Conservation (phyloP, 495 filamentous ascomycete species). For the Tuber calosporum region DNA sequence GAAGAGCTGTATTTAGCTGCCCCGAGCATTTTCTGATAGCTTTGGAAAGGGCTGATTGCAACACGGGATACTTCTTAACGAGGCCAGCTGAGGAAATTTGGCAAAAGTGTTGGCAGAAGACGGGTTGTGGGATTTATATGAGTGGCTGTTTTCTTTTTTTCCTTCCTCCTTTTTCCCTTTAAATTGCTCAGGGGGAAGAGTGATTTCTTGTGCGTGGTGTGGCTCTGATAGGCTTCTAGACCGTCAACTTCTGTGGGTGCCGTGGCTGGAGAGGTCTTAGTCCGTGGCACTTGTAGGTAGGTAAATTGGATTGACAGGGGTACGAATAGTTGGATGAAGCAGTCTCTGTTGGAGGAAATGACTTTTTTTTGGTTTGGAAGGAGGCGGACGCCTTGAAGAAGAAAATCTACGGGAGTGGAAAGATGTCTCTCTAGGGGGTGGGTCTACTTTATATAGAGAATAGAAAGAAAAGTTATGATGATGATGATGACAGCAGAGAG, state of each 20-base stretch:
- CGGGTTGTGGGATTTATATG: background rate
- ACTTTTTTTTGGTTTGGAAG: constrained; percentile 3
- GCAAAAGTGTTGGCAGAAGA: background rate
- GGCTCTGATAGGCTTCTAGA: background rate
- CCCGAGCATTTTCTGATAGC: background rate
- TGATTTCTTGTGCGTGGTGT: constrained; percentile 14
- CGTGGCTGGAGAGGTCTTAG: constrained; percentile 4
- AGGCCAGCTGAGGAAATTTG: background rate
- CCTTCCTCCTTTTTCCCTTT: background rate
- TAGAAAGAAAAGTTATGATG: constrained; percentile 5
- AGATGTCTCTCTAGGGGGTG: constrained; percentile 16
- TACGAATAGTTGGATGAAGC: background rate
- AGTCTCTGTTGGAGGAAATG: constrained; percentile 17
- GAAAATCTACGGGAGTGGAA: constrained; percentile 28
- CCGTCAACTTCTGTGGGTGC: background rate
- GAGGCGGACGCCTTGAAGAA: constrained; percentile 7
- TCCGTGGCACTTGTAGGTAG: background rate
- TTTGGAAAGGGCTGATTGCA: background rate
- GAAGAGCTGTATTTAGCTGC: background rate
- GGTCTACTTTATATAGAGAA: constrained; percentile 29
- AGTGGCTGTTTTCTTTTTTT: constrained; percentile 10
- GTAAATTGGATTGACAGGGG: constrained; percentile 9
- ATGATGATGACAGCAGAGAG: constrained; percentile 5
- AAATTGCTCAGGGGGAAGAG: constrained; percentile 14
- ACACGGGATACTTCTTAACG: background rate